Percentiles rank a stretch among this genome's conserved stretches.
Evolutionary conservation across 495 filamentous ascomycete genomes (phyloP).

Genomic region (Clohesyomyces aquaticus): DNA sequence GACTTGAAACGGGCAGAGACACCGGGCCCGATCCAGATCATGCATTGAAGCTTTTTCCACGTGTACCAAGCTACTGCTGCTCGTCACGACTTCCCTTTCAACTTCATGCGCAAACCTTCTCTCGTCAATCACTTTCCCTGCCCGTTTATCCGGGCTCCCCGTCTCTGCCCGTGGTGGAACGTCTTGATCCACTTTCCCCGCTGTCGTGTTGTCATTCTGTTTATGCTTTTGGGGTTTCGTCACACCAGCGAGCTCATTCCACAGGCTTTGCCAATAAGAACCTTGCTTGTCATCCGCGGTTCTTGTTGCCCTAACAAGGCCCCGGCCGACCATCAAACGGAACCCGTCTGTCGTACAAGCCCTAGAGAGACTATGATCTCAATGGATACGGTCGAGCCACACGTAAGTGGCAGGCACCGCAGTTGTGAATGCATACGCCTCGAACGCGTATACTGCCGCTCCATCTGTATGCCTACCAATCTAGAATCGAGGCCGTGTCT

Average conservation of each 20-base stretch:
- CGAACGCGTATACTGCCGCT: background rate
- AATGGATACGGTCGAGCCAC: too few species aligned
- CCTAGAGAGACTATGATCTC: too few species aligned
- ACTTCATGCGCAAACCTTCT: constrained; percentile 18
- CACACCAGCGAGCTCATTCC: constrained; percentile 11
- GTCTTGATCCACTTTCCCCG: background rate
- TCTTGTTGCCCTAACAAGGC: too few species aligned
- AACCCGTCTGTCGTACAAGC: too few species aligned
- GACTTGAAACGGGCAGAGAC: constrained; percentile 33
- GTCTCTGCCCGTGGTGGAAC: constrained; percentile 1
- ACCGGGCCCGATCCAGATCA: constrained; percentile 16
- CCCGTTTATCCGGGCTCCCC: constrained; percentile 4
- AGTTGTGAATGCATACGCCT: background rate
- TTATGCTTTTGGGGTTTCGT: constrained; percentile 1
- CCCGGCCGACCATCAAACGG: too few species aligned
- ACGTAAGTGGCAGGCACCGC: too few species aligned
- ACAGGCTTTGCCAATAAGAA: background rate
- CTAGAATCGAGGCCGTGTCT: background rate
- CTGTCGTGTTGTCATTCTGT: constrained; percentile 16
- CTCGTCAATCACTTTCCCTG: background rate
- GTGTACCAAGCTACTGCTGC: constrained; percentile 8
- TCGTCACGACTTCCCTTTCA: constrained; percentile 17
- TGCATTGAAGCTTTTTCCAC: constrained; percentile 31
- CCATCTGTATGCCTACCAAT: background rate
- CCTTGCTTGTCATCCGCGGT: constrained; percentile 9